Conservation (phyloP, 164 flowering plant genomes). For the Annona squamosa region DNA sequence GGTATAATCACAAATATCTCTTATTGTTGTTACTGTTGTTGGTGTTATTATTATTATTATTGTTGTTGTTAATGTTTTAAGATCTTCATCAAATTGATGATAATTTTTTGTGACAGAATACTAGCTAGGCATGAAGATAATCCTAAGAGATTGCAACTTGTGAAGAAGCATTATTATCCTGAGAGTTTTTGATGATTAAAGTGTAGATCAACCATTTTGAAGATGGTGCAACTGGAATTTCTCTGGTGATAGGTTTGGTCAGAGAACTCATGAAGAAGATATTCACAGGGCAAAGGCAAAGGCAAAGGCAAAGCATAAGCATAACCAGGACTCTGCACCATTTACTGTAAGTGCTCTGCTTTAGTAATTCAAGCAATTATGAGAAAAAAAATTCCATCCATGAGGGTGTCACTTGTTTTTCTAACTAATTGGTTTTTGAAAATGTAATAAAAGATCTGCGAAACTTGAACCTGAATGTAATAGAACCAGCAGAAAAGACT, state of each 20-base stretch:
- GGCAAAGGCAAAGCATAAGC: neutral
- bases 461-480: neutral
- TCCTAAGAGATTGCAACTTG: constrained; percentile 32
- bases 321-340: constrained; percentile 23
- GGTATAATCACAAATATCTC: no score
- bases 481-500: neutral
- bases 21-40: no score
- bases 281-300: neutral
- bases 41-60: no score
- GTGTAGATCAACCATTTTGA: constrained; percentile 29
- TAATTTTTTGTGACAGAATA: constrained; percentile 34
- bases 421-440: neutral
- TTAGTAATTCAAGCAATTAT: neutral
- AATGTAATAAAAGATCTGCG: neutral
- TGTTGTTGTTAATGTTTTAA: neutral
- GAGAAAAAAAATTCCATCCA: neutral
- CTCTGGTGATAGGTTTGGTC: constrained; percentile 28
- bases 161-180: constrained; percentile 50
- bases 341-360: constrained; percentile 26
- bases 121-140: constrained; percentile 39
- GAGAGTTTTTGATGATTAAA: constrained; percentile 59
- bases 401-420: neutral
- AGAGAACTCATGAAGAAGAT: constrained; percentile 18
- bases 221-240: constrained; percentile 53
- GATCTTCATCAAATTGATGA: neutral